Evolutionary conservation across 768 basidiomycete genomes (phyloP), one percentile per base, ranked within the genome.

Genomic region (Leccinum barrowsii): DNA sequence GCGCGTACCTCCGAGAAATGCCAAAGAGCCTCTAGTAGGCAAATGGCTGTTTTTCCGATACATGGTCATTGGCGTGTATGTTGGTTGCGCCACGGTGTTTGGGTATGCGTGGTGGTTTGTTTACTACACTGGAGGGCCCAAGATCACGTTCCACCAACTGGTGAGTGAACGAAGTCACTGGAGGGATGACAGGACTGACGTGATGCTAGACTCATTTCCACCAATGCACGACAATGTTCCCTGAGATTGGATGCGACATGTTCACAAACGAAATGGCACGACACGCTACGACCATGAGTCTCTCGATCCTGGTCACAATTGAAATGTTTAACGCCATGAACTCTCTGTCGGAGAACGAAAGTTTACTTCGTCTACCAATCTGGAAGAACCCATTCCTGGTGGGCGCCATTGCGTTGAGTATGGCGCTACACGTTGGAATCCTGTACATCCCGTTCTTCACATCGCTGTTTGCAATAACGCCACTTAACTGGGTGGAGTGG

Each of bases 81-180:
- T 99, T 54, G 96, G 96, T 30, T 84, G 85, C 56, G 95, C 94
- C 4, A 98, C 96, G 24, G 96, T 99, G 24, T 93, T 90, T 64
- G 96, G 95, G 50, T 99, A 99, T 69, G 96, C 94, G 0, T 99
- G 96, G 96, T 98, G 96, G 96, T 99, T 99, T 78, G 78, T 96
- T 67, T 90, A 86, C 73, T 98, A 98, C 73, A 67, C 81, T 15
- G 89, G 82, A 49, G 96, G 96, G 1, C 96, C 96, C 5, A 92
- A 94, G 69, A 98, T 99, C 67, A 81, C 90, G 3, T 98, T 90
- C 80, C 79, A 92, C 68, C 92, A 99, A 75, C 78, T 99, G 61
- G 95, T 97, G 66, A 69, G 91, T 81, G 26, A 17, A 52, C 34
- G n/a, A 52, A 35, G 48, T 44, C 22, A 5, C 11, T 53, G n/a